Evolutionary conservation across 495 filamentous ascomycete genomes (phyloP).

Genomic region (Aspergillus affinis): DNA sequence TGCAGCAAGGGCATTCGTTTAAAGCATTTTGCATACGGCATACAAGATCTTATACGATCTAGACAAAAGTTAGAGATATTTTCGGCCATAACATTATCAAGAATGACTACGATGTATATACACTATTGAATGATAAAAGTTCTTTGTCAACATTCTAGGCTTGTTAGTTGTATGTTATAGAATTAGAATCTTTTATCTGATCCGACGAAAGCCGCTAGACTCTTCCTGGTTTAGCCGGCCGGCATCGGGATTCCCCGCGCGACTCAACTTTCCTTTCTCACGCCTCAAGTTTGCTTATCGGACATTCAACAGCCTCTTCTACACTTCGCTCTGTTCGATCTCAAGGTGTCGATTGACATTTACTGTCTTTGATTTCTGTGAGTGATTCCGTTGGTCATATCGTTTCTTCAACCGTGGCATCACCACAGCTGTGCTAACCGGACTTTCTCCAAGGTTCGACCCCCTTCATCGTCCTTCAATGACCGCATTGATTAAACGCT

Average conservation of each 20-base stretch:
- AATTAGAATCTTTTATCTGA: neutral
- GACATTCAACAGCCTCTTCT: neutral
- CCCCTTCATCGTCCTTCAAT: no score
- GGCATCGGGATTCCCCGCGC: neutral
- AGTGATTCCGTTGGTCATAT: no score
- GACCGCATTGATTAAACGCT: no score
- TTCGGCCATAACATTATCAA: neutral
- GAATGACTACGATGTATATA: neutral
- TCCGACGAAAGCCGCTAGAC: neutral
- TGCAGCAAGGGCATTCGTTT: neutral
- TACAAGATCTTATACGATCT: neutral
- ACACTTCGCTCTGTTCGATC: neutral
- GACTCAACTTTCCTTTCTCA: neutral
- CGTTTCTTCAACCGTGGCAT: no score
- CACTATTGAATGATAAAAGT: no score
- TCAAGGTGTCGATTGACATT: neutral
- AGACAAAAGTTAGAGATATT: neutral
- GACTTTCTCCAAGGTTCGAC: no score
- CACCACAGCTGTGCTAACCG: no score
- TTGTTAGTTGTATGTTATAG: no score
- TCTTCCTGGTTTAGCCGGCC: neutral
- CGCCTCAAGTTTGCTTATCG: neutral
- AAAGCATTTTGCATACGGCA: neutral
- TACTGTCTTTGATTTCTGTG: no score
- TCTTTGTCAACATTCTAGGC: no score